phyloP scores from a whole-genome alignment of 1,139 yeast species.

The Saccharomyces hybrid region DNA sequence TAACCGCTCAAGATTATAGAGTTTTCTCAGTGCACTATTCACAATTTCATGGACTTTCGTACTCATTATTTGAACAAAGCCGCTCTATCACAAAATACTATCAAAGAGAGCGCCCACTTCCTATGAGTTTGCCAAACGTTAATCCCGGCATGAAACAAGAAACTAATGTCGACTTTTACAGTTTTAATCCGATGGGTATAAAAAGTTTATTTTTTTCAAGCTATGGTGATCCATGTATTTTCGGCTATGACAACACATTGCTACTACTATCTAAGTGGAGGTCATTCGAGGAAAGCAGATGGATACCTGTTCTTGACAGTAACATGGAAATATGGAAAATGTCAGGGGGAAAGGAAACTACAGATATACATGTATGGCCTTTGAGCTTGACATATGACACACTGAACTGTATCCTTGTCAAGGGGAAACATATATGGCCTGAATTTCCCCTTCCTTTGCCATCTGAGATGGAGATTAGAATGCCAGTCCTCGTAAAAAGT shows the following conservation, averaged over 20 bases:
- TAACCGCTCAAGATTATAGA: conserved; percentile 37
- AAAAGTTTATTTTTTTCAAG: conserved; percentile 75
- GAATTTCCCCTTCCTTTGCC: conserved; percentile 76
- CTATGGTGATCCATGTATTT: conserved; percentile 82
- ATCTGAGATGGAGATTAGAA: conserved; percentile 58
- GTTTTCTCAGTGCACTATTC: conserved; percentile 28
- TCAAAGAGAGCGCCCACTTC: conserved; percentile 28
- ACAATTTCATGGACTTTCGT: conserved; percentile 23
- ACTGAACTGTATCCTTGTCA: conserved; percentile 65
- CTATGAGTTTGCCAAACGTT: conserved; percentile 19
- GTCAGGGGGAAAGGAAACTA: conserved; percentile 47
- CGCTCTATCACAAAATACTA: conserved; percentile 29
- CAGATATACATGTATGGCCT: conserved; percentile 72
- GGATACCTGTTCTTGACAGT: conserved; percentile 83
- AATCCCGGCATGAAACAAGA: conserved; percentile 12
- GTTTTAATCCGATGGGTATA: conserved; percentile 31
- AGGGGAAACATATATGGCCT: conserved; percentile 48
- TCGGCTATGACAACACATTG: conserved; percentile 68
- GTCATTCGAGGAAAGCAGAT: conserved; percentile 61
- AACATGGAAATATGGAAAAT: conserved; percentile 40
- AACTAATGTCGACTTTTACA: conserved; percentile 17
- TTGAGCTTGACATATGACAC: conserved; percentile 61
- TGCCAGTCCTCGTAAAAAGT: conserved; percentile 45
- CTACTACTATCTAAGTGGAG: conserved; percentile 74
- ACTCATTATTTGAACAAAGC: conserved; percentile 25